These are phyloP conservation scores for Lagenaria siceraria DNA, from an alignment of 306 rosid species.

Conservation along the genomic window DNA sequence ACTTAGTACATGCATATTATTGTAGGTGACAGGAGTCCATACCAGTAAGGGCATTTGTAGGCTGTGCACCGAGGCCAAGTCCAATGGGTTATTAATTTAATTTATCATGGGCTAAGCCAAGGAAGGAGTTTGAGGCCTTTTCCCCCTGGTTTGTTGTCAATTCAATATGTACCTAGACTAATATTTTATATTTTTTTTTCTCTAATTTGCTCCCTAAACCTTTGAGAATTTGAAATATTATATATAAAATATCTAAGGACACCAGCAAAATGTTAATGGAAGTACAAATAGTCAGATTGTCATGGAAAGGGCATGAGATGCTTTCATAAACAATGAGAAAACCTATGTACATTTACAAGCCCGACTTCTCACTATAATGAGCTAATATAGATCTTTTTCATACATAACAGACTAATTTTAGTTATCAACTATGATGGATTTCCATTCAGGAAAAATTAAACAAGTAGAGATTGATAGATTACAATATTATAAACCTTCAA, in stretches of 20 bases:
- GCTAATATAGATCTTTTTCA: neutral
- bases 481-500: neutral
- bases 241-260: neutral
- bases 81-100: neutral
- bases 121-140: neutral
- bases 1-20: neutral
- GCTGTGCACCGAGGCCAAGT: neutral
- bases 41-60: neutral
- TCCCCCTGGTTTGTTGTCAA: neutral
- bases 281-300: neutral
- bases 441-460: neutral
- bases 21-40: too few species aligned
- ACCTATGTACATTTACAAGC: neutral
- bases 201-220: neutral
- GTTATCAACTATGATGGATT: neutral
- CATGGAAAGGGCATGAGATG: neutral
- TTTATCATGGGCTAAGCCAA: neutral
- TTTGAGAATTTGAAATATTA: neutral
- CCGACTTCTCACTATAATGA: neutral
- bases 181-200: neutral
- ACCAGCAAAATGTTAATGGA: neutral
- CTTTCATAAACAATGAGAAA: neutral
- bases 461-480: neutral
- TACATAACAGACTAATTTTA: neutral
- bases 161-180: neutral